Percentiles rank a stretch among this genome's conserved stretches.
Conservation (phyloP, 371 early-diverging fungal genomes). For the Actinomucor elegans region DNA sequence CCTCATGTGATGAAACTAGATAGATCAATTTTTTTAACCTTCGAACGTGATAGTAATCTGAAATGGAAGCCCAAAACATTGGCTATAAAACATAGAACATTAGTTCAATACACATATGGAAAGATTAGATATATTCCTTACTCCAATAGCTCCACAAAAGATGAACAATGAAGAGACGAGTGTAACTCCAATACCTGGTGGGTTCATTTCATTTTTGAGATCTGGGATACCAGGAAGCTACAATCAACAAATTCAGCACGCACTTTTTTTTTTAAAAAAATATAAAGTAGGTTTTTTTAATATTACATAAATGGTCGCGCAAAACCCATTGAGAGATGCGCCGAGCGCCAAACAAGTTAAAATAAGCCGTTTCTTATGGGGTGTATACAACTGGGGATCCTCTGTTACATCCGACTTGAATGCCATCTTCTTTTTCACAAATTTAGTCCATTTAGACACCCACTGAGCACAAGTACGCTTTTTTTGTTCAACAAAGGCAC, state of each 20-base stretch:
- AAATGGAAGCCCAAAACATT: conserved; percentile 66
- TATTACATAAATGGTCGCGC: conserved; percentile 39
- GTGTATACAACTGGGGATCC: conserved; percentile 30
- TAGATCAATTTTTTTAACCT: conserved; percentile 38
- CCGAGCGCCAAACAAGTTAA: conserved; percentile 33
- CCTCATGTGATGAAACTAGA: background rate
- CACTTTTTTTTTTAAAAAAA: background rate
- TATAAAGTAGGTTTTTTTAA: background rate
- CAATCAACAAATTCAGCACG: background rate
- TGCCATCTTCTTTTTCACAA: conserved; percentile 20
- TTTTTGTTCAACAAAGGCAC: too few relatives aligned
- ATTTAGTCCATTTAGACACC: too few relatives aligned
- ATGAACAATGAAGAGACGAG: conserved; percentile 56
- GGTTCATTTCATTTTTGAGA: conserved; percentile 46
- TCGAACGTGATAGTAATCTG: conserved; percentile 60
- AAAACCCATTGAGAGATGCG: conserved; percentile 38
- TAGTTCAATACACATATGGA: too few relatives aligned
- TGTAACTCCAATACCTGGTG: conserved; percentile 45
- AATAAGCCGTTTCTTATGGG: conserved; percentile 26
- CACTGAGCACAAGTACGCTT: too few relatives aligned
- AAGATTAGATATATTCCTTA: too few relatives aligned
- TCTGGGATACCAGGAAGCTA: conserved; percentile 43
- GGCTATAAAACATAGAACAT: conserved; percentile 20
- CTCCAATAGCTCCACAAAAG: conserved; percentile 53
- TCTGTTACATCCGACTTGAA: conserved; percentile 21